These are phyloP conservation scores for Xylariales sp. DNA, from an alignment of 2,329 filamentous ascomycete genomes.

Conservation along the genomic window DNA sequence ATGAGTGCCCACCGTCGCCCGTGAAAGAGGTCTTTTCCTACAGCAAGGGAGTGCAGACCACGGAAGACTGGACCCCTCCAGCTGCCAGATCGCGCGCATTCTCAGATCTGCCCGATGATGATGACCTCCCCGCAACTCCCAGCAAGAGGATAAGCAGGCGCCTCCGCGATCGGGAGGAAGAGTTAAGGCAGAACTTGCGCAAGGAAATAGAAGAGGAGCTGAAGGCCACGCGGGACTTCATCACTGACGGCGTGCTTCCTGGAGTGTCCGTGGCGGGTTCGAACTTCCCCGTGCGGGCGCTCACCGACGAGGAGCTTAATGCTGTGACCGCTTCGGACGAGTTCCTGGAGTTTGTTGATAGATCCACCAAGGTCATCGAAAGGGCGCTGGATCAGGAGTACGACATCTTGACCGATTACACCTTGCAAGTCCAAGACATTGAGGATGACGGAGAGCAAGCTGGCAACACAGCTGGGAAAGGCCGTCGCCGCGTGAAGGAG, in stretches of 20 bases:
- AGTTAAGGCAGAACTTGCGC: slow-evolving; percentile 77
- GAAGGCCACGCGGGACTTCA: slow-evolving; percentile 62
- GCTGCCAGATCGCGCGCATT: slow-evolving; percentile 48
- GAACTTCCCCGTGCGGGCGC: slow-evolving; percentile 73
- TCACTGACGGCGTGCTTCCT: slow-evolving; percentile 45
- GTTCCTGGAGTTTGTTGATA: slow-evolving; percentile 91
- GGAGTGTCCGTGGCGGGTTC: slow-evolving; percentile 34
- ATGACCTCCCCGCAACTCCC: slow-evolving; percentile 51
- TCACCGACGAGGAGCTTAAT: slow-evolving; percentile 80
- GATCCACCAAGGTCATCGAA: slow-evolving; percentile 95
- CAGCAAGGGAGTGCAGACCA: slow-evolving; percentile 93
- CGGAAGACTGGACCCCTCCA: slow-evolving; percentile 63
- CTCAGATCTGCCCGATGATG: slow-evolving; percentile 60
- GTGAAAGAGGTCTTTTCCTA: slow-evolving; percentile 88
- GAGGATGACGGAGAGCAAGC: slow-evolving; percentile 80
- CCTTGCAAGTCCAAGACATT: slow-evolving; percentile 66
- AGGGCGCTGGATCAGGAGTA: slow-evolving; percentile 93
- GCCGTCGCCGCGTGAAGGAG: slow-evolving; percentile 75
- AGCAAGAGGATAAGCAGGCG: slow-evolving; percentile 74
- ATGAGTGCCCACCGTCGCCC: slow-evolving; percentile 73
- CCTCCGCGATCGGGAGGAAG: slow-evolving; percentile 80
- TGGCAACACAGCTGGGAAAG: slow-evolving; percentile 66
- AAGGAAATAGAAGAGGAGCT: slow-evolving; percentile 92
- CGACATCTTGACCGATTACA: slow-evolving; percentile 93
- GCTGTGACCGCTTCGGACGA: slow-evolving; percentile 90